These are phyloP conservation scores for Ocimum tenuiflorum DNA, from an alignment of 257 asterid species.

Conservation along the genomic window DNA sequence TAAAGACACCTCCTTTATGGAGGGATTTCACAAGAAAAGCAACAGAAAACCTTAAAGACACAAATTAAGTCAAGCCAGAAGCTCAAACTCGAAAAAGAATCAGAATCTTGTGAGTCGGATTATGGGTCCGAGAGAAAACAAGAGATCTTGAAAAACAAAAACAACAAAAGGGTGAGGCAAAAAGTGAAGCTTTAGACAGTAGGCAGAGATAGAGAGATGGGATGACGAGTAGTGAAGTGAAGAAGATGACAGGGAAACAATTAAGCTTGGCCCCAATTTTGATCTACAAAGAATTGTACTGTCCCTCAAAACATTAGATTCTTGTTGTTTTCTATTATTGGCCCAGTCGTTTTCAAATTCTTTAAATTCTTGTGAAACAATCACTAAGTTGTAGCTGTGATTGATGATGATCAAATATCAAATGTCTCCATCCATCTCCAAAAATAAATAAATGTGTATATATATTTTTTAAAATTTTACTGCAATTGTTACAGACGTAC, in stretches of 20 bases:
- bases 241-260: conserved; percentile 9
- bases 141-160: background rate
- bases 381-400: background rate
- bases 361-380: background rate
- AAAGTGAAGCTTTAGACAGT: background rate
- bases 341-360: conserved; percentile 9
- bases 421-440: no score
- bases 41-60: background rate
- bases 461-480: no score
- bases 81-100: no score
- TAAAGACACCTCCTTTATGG: conserved; percentile 14
- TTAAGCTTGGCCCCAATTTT: background rate
- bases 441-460: no score
- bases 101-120: no score
- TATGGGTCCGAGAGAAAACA: no score
- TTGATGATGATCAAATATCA: background rate
- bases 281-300: background rate
- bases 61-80: background rate
- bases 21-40: background rate
- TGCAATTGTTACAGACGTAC: no score
- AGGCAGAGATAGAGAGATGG: background rate
- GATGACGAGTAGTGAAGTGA: background rate
- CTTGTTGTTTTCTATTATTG: background rate
- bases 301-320: conserved; percentile 9
- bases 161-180: conserved; percentile 5